phyloP scores from a whole-genome alignment of 2,329 filamentous ascomycete genomes.

The Trichoderma koningii region DNA sequence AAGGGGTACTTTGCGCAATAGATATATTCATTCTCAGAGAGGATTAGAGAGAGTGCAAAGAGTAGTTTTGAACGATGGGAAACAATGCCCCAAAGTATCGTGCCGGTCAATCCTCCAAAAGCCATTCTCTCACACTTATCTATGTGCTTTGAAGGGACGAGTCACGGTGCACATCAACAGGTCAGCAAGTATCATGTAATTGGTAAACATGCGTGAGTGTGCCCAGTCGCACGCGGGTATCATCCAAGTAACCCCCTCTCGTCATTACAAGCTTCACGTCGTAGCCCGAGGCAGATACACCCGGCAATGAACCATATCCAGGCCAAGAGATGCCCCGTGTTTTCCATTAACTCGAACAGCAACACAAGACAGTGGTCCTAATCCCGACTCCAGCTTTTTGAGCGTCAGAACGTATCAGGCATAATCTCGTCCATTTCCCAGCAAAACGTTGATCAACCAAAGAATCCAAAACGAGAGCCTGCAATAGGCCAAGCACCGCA shows the following conservation, averaged over 20 bases:
- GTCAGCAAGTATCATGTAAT: neutral
- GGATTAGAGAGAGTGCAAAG: neutral
- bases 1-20: neutral
- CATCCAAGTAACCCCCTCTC: constrained; percentile 26
- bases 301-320: neutral
- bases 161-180: neutral
- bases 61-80: neutral
- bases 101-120: neutral
- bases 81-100: neutral
- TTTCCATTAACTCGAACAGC: neutral
- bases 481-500: constrained; percentile 27
- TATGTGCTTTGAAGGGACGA: no score
- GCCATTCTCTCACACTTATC: no score
- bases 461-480: neutral
- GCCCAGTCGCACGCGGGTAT: constrained; percentile 21
- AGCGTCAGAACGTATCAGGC: neutral
- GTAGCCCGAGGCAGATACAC: neutral
- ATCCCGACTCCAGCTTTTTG: constrained; percentile 1
- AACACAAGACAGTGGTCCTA: neutral
- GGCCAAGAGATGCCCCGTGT: neutral
- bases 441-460: neutral
- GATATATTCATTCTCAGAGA: neutral
- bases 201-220: constrained; percentile 4
- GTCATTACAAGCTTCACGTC: constrained; percentile 9
- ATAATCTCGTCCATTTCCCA: neutral